These are phyloP conservation scores for Craterostigma plantagineum DNA, from an alignment of 257 asterid genomes.

Conservation along the genomic window DNA sequence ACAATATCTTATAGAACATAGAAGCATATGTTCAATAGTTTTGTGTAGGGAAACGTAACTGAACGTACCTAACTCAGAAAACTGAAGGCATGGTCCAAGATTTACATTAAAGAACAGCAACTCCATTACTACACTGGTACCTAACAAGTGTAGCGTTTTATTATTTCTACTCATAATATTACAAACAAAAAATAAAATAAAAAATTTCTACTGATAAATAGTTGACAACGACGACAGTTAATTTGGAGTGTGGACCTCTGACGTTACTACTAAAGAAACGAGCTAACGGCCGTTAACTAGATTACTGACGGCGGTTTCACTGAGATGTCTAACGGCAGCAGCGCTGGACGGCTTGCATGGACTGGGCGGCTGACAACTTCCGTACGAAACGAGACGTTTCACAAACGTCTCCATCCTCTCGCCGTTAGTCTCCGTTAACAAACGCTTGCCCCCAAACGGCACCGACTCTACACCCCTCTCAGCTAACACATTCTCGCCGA, in stretches of 20 bases:
- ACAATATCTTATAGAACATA: too few species aligned
- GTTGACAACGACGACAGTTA: slow-evolving; percentile 22
- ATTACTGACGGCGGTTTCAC: slow-evolving; percentile 58
- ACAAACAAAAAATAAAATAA: slow-evolving; percentile 5
- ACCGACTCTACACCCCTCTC: slow-evolving; percentile 64
- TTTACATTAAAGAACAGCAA: too few species aligned
- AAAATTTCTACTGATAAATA: slow-evolving; percentile 10
- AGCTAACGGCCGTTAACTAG: slow-evolving; percentile 72
- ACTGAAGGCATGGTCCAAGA: too few species aligned
- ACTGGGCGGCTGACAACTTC: slow-evolving; percentile 80
- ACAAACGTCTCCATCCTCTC: slow-evolving; percentile 50
- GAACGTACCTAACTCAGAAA: too few species aligned
- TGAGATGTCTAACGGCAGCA: too few species aligned
- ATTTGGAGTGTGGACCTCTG: slow-evolving; percentile 15
- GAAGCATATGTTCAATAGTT: too few species aligned
- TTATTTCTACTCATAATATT: slow-evolving; percentile 9
- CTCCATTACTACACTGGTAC: too few species aligned
- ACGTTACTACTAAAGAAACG: background rate
- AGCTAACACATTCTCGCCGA: slow-evolving; percentile 26
- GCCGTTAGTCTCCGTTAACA: slow-evolving; percentile 74
- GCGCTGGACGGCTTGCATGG: slow-evolving; percentile 37
- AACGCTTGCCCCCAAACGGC: slow-evolving; percentile 90
- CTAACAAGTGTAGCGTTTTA: slow-evolving; percentile 5
- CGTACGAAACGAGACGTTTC: slow-evolving; percentile 67
- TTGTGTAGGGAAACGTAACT: too few species aligned